Evolutionary conservation across 164 flowering plant genomes (phyloP).

Genomic region (Litsea cubeba): DNA sequence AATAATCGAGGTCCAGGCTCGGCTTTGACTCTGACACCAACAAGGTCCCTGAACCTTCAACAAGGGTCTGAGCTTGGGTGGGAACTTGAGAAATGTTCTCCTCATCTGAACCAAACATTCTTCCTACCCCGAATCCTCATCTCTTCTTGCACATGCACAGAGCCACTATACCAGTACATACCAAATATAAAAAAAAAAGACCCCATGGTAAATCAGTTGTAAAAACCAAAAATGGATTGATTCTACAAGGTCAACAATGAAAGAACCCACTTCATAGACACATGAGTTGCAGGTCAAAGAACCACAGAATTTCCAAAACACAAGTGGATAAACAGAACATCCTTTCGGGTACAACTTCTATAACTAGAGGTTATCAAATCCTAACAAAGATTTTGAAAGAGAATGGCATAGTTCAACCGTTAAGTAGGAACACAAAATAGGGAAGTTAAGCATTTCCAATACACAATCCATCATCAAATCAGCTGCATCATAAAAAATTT

Average conservation of each 20-base stretch:
- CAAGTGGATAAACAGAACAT: not conserved
- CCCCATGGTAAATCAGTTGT: slow-evolving; percentile 69
- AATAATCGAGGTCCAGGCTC: slow-evolving; percentile 75
- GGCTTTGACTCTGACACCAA: slow-evolving; percentile 66
- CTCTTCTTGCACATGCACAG: slow-evolving; percentile 38
- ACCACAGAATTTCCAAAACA: not conserved
- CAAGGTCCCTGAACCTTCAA: slow-evolving; percentile 64
- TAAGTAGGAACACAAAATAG: not conserved
- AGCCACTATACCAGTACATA: slow-evolving; percentile 71
- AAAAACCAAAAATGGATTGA: slow-evolving; percentile 5
- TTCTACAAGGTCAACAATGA: not conserved
- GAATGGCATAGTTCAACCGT: not conserved
- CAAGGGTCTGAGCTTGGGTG: slow-evolving; percentile 68
- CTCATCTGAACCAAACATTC: slow-evolving; percentile 70
- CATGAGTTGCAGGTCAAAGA: not conserved
- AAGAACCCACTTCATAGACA: not conserved
- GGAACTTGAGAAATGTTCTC: slow-evolving; percentile 57
- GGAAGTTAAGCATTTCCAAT: not conserved
- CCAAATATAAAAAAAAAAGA: slow-evolving; percentile 20
- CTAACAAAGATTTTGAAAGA: not conserved
- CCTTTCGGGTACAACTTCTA: not conserved
- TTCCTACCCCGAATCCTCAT: slow-evolving; percentile 28
- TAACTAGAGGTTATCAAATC: not conserved
- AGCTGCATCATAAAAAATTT: too few species aligned
- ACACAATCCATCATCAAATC: too few species aligned